A percentile compares a stretch with the other conserved stretches of the same genome.
These are phyloP conservation scores for Azolla pinnata DNA, from an alignment of 75 land plant genomes.

Conservation along the genomic window DNA sequence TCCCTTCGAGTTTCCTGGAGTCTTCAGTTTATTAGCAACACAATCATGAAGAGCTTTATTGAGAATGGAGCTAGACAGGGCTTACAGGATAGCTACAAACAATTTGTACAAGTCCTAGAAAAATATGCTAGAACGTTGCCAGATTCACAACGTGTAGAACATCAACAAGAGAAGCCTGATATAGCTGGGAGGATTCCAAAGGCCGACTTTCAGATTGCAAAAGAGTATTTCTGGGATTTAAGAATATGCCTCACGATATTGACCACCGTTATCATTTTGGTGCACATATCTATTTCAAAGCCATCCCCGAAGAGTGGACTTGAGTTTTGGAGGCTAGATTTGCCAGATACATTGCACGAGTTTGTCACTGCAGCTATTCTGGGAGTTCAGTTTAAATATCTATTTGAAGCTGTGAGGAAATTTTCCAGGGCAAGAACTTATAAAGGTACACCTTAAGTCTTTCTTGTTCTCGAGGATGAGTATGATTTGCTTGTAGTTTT, in stretches of 20 bases:
- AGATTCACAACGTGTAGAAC: too few relatives aligned
- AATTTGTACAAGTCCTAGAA: constrained; percentile 36
- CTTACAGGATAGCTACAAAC: constrained; percentile 47
- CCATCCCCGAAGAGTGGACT: constrained; percentile 29
- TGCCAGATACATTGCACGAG: constrained; percentile 66
- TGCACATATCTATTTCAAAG: constrained; percentile 36
- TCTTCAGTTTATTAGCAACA: constrained; percentile 44
- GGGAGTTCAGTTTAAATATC: constrained; percentile 24
- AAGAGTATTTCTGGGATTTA: constrained; percentile 25
- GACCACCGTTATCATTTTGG: constrained; percentile 11
- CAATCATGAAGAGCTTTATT: constrained; percentile 70
- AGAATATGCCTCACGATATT: constrained; percentile 21
- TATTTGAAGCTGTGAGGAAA: background rate
- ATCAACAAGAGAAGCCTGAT: too few relatives aligned
- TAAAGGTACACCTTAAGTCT: background rate
- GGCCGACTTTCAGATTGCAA: constrained; percentile 40
- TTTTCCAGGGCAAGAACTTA: background rate
- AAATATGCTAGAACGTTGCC: too few relatives aligned
- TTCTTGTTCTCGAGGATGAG: too few relatives aligned
- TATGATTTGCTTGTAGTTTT: too few relatives aligned
- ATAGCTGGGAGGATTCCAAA: constrained; percentile 5
- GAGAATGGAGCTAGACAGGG: constrained; percentile 55
- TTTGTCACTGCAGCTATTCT: constrained; percentile 40
- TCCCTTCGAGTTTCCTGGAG: constrained; percentile 64
- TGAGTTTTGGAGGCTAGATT: constrained; percentile 48